A percentile compares a stretch with the other conserved stretches of the same genome.
These are phyloP conservation scores for Diplosphaera chodatii DNA, from an alignment of 139 green algal genomes.

Conservation along the genomic window DNA sequence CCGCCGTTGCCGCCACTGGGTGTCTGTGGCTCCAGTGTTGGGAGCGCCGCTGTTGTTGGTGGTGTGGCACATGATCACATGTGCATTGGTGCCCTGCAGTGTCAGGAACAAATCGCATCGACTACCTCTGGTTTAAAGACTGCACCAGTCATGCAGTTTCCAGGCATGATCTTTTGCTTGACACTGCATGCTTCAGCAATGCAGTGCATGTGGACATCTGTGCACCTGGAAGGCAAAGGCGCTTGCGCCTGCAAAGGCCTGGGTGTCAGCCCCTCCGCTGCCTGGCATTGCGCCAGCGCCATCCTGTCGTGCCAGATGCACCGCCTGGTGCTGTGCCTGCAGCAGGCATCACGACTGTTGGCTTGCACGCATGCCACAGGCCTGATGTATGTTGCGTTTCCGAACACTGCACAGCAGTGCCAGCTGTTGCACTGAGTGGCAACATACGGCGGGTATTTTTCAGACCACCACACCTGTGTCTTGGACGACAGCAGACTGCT, in stretches of 20 bases:
- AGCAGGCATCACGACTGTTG: too few relatives aligned
- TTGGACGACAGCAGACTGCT: background rate
- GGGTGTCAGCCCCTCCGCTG: background rate
- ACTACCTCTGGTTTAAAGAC: too few relatives aligned
- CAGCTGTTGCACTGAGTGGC: too few relatives aligned
- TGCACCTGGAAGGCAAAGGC: conserved; percentile 52
- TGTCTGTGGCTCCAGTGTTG: background rate
- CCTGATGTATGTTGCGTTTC: too few relatives aligned
- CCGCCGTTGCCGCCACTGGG: background rate
- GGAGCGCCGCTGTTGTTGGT: background rate
- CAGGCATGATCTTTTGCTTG: background rate
- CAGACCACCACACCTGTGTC: background rate
- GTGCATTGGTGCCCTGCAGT: conserved; percentile 55
- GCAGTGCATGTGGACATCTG: too few relatives aligned
- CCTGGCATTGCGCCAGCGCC: background rate
- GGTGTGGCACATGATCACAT: conserved; percentile 30
- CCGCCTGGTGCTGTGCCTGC: background rate
- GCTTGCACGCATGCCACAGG: too few relatives aligned
- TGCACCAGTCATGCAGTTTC: background rate
- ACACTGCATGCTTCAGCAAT: too few relatives aligned
- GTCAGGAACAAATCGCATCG: too few relatives aligned
- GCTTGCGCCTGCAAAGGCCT: conserved; percentile 19
- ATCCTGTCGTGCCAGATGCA: background rate
- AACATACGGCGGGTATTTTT: too few relatives aligned
- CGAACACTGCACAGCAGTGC: too few relatives aligned